phyloP scores from a whole-genome alignment of 345 rosid species.

The Rhodamnia rubescens region DNA sequence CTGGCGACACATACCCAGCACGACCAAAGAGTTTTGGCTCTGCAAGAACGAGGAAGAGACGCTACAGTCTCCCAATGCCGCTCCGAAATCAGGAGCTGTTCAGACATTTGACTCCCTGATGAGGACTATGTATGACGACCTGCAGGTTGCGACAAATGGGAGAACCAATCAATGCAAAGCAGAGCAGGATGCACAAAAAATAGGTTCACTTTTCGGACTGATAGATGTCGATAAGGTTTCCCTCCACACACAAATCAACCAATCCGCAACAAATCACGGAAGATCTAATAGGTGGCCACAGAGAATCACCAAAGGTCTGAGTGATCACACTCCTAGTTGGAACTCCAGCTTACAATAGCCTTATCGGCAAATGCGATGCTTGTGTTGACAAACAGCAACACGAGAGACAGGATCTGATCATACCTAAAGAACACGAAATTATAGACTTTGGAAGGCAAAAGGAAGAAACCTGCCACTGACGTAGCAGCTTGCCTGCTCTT shows the following conservation, averaged over 20 bases:
- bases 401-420: not conserved
- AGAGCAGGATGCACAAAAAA: not conserved
- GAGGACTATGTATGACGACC: constrained; percentile 70
- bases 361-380: not conserved
- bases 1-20: constrained; percentile 26
- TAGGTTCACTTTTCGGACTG: not conserved
- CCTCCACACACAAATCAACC: not conserved
- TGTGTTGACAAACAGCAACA: not conserved
- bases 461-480: constrained; percentile 69
- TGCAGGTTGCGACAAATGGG: constrained; percentile 16
- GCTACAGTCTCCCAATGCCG: constrained; percentile 29
- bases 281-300: not conserved
- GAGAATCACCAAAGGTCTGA: not conserved
- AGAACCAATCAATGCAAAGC: not conserved
- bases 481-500: constrained; percentile 74
- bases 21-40: constrained; percentile 14
- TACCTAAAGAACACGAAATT: constrained; percentile 84
- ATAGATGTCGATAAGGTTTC: not conserved
- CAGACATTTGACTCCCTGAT: constrained; percentile 33
- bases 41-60: constrained; percentile 24
- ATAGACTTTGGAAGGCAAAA: constrained; percentile 67
- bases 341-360: not conserved
- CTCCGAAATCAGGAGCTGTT: constrained; percentile 27
- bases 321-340: not conserved
- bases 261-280: not conserved